Evolutionary conservation across 2,329 filamentous ascomycete species (phyloP).

Genomic region (Anisogramma anomala): DNA sequence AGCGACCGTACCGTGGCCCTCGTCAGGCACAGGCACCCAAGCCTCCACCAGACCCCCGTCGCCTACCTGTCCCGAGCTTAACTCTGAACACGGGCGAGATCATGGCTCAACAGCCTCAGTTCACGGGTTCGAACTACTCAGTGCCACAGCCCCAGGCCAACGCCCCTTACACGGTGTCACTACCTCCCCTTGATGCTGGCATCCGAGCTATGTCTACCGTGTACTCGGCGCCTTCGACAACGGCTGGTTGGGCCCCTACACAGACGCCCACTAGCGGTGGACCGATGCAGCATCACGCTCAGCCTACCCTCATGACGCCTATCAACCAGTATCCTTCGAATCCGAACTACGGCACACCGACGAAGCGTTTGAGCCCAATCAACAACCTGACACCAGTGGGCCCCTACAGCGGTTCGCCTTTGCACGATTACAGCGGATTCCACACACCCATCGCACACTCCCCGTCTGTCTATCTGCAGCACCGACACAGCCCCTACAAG

Average conservation of each 20-base stretch:
- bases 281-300: constrained; percentile 19
- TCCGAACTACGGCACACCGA: constrained; percentile 32
- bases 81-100: constrained; percentile 43
- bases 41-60: constrained; percentile 21
- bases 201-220: constrained; percentile 66
- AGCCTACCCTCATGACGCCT: constrained; percentile 23
- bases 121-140: constrained; percentile 27
- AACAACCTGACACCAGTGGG: constrained; percentile 27
- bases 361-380: constrained; percentile 41
- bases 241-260: constrained; percentile 27
- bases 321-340: constrained; percentile 17
- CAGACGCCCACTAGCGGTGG: constrained; percentile 22
- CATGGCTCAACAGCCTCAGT: constrained; percentile 20
- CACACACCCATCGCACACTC: constrained; percentile 65
- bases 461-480: constrained; percentile 75
- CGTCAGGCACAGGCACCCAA: constrained; percentile 19
- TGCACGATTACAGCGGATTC: constrained; percentile 50
- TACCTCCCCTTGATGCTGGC: constrained; percentile 51
- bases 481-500: constrained; percentile 84
- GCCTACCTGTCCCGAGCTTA: constrained; percentile 62
- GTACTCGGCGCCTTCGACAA: constrained; percentile 46
- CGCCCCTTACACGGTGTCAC: constrained; percentile 33
- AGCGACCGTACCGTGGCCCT: constrained; percentile 31
- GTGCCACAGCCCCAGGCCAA: constrained; percentile 15
- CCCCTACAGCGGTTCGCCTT: constrained; percentile 49